Evolutionary conservation across 2,329 filamentous ascomycete genomes (phyloP), one percentile per base, ranked within the genome.

Genomic region (Aspergillus persii): DNA sequence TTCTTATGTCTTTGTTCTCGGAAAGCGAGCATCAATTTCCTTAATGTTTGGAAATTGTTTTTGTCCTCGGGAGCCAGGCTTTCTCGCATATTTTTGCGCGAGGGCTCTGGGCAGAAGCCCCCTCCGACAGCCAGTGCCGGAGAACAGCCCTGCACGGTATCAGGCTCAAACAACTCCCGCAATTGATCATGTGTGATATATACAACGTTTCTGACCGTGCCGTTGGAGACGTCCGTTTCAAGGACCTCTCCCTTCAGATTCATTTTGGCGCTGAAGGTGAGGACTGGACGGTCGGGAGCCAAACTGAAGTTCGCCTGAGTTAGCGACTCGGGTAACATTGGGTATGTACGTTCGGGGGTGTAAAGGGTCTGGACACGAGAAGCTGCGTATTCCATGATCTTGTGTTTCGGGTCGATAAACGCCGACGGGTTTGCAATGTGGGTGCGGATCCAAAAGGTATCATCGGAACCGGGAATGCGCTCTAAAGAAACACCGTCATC

Each of bases 361-460:
- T 81, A 89, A 7, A 85, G 76, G 0, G 81, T 83, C 66, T 82
- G 75, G 4, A 80, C 78, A 67, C 85, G 81, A 50, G 82, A 79
- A 7, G 78, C 76, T 2, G 86, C 85, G 68, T 85, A 81, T 63
- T 83, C 78, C 18, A 83, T 79, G 33, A 86, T 71, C 2, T 77
- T 70, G 58, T 83, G 77, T 7, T 83, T 76, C 30, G 78, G 79
- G 8, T 76, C 67, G 61, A 88, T 79, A 66, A 86, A 88, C 4
- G 86, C 85, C 2, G 86, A 85, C 1, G 85, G 86, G 61, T 89
- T 88, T 1, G 86, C 85, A 53, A 88, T 78, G 69, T 89, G 86
- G 6, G 86, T 74, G 65, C 84, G 86, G 11, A 88, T 70, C 86
- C 86, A 89, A 62, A 80, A 81, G 23, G 79, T 74, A 27, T 77